A percentile compares a stretch with the other conserved stretches of the same genome.
These are phyloP conservation scores for Chaetomidium leptoderma DNA, from an alignment of 495 filamentous ascomycete genomes.

Conservation along the genomic window DNA sequence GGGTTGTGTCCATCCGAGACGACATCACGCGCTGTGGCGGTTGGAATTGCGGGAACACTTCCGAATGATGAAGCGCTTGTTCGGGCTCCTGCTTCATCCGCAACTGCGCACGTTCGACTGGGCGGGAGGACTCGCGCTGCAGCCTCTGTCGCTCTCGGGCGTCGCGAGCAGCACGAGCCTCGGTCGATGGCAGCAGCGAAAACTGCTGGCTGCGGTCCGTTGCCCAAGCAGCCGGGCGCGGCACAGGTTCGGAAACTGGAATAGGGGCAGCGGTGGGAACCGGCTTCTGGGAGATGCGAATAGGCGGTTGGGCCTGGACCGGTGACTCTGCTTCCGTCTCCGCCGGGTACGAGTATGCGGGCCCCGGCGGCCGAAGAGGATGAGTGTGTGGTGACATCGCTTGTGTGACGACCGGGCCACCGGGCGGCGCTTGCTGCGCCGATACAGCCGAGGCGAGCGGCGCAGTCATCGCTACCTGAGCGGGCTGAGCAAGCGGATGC, in stretches of 20 bases:
- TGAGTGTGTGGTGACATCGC: constrained; percentile 39
- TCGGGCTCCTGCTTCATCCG: constrained; percentile 48
- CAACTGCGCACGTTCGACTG: constrained; percentile 27
- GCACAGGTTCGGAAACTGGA: constrained; percentile 26
- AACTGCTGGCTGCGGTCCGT: constrained; percentile 22
- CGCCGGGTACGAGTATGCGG: constrained; percentile 28
- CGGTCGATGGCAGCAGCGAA: constrained; percentile 20
- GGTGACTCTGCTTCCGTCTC: constrained; percentile 32
- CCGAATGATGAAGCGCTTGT: constrained; percentile 26
- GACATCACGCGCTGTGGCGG: constrained; percentile 29
- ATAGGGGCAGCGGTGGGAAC: constrained; percentile 16
- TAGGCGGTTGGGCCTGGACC: constrained; percentile 20
- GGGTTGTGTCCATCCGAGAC: constrained; percentile 36
- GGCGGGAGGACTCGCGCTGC: constrained; percentile 32
- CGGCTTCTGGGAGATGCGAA: constrained; percentile 29
- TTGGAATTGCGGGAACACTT: constrained; percentile 30
- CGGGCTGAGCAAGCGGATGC: constrained; percentile 24
- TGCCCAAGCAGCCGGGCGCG: constrained; percentile 24
- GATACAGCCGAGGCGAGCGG: constrained; percentile 16
- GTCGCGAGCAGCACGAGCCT: constrained; percentile 19
- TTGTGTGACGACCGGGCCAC: constrained; percentile 27
- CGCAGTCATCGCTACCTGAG: constrained; percentile 15
- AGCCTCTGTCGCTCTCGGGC: constrained; percentile 30
- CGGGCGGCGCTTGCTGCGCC: constrained; percentile 12
- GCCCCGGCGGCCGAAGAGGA: constrained; percentile 36